Base-by-base conservation (phyloP, 1,139 yeast species). In the Zygoascus hellenicus region DNA sequence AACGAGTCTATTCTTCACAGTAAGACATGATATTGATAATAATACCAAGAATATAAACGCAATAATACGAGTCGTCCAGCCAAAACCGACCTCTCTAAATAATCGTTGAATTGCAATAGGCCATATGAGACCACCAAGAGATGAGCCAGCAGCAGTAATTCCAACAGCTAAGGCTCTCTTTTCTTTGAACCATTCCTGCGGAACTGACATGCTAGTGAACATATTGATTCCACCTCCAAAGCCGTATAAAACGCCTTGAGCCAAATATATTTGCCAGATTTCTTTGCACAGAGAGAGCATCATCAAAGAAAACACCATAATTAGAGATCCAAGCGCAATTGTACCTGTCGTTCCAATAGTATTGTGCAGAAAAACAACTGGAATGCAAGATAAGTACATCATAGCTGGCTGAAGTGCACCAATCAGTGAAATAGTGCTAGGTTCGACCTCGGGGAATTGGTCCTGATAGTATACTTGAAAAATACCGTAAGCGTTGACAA, bases 51-150 rank as follows among this genome's bases (percentile, higher is more conserved):
- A 59, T 48, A 73, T 59, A 50, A 75, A 74, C 1, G 75, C 78
- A 19, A 74, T 60, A 9, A 71, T 65, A 32, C 79, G 62, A 55
- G 76, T 78, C 1, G 78, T 71, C 74, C 86, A 67, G 56, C 65
- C 65, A 63, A 72, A 59, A 49, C 84, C 83, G 58, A 78, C 66
- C 43, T 63, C 53, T 29, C 55, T 48, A 38, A 67, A 60, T 33
- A 75, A 55, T 5, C 59, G 58, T 28, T 69, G 61, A 10, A 71
- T 61, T 2, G 66, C 68, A 48, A 73, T 66, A 1, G 78, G 77
- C 68, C 74, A 75, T 22, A 71, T 69, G 15, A 82, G 71, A 2
- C 88, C 88, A 1, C 87, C 89, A 6, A 74, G 61, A 9, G 84
- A 80, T 1, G 83, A 73, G 0, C 87, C 86, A 1, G 80, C 73